A percentile compares a stretch with the other conserved stretches of the same genome.
These are phyloP conservation scores for Ziziphus jujuba DNA, from an alignment of 306 rosid species.

Conservation along the genomic window DNA sequence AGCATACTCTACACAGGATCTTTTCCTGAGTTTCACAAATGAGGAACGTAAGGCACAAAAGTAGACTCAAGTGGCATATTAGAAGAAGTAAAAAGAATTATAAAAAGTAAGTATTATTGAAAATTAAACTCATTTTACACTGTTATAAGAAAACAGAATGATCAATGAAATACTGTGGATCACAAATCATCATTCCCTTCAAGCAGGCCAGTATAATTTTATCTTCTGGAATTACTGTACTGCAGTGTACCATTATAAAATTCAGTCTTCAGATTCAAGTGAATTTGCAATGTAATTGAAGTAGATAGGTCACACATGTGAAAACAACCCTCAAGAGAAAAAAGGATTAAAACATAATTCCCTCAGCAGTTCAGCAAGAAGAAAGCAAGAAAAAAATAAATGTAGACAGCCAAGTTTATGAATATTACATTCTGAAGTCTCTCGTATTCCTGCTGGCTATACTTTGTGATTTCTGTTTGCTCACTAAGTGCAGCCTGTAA, in stretches of 20 bases:
- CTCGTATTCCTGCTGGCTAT: slow-evolving; percentile 77
- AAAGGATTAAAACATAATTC: too few species aligned
- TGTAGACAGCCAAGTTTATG: slow-evolving; percentile 7
- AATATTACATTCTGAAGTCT: slow-evolving; percentile 71
- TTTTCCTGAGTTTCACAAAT: slow-evolving; percentile 60
- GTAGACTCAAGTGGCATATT: not conserved
- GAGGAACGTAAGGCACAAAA: slow-evolving; percentile 17
- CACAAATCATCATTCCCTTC: not conserved
- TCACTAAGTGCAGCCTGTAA: slow-evolving; percentile 86
- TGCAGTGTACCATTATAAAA: too few species aligned
- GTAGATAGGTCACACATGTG: too few species aligned
- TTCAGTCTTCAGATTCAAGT: too few species aligned
- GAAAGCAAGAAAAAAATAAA: not conserved
- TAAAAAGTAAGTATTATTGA: not conserved
- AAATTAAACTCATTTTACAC: not conserved
- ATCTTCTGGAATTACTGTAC: not conserved
- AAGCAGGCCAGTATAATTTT: not conserved
- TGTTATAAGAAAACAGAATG: not conserved
- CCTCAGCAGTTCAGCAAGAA: not conserved
- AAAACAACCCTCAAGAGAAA: too few species aligned
- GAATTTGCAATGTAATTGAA: too few species aligned
- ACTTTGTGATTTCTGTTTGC: slow-evolving; percentile 77
- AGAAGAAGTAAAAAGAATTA: not conserved
- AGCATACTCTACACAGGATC: slow-evolving; percentile 86
- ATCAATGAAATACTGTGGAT: not conserved